Percentiles rank a stretch among this genome's conserved stretches.
These are phyloP conservation scores for Diaporthe capsici DNA, from an alignment of 2,329 filamentous ascomycete genomes.

Conservation along the genomic window DNA sequence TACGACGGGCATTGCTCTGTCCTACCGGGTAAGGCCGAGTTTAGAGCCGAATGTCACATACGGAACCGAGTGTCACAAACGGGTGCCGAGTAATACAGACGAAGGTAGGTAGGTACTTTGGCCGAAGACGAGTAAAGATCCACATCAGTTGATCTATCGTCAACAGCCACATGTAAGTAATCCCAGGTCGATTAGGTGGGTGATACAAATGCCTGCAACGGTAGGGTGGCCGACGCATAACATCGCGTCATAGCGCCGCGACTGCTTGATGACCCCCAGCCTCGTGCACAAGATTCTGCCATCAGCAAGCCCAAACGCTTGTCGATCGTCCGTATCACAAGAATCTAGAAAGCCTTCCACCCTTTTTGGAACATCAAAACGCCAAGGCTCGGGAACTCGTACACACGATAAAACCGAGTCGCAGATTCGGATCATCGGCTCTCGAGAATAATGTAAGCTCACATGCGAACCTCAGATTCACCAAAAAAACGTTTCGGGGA, in stretches of 20 bases:
- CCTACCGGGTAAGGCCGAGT: not conserved
- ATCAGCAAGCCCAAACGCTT: not conserved
- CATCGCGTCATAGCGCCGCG: conserved; percentile 4
- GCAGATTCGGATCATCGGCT: not conserved
- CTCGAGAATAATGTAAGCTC: not conserved
- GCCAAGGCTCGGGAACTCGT: conserved; percentile 13
- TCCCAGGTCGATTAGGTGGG: not conserved
- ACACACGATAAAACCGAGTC: conserved; percentile 9
- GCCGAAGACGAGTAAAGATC: not conserved
- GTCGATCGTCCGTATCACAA: not conserved
- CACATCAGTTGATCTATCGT: not conserved
- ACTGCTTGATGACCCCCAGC: not conserved
- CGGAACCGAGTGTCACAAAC: not conserved
- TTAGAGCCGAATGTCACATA: not conserved
- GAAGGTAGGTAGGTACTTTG: no score
- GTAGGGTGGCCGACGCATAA: not conserved
- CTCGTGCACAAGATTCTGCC: not conserved
- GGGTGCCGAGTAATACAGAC: not conserved
- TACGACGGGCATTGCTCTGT: not conserved
- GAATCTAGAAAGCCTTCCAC: not conserved
- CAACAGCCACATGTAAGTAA: not conserved
- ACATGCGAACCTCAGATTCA: not conserved
- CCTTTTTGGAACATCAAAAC: not conserved
- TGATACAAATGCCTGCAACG: not conserved
- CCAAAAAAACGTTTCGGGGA: not conserved